Base-by-base conservation (phyloP, 2,329 filamentous ascomycete species). In the Fusarium siculi region DNA sequence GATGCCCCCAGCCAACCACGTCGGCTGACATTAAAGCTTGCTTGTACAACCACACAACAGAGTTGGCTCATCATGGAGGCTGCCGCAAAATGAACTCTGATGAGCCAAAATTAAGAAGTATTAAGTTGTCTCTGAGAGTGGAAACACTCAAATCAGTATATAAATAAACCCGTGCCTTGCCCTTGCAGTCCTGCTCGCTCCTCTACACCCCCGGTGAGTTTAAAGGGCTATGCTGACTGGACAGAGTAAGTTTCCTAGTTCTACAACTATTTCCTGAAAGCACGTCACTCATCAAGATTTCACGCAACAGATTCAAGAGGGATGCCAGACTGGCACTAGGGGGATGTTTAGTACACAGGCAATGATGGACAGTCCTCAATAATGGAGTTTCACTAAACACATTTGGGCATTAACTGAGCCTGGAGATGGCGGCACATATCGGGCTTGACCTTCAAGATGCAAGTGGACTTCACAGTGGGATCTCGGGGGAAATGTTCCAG, bases 321-420 rank as follows among this genome's bases (percentile, higher is more conserved):
- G 34, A 36, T 23, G 30, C 43, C 34, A 55, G 36, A n/a, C 4
- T 28, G 63, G 40, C 34, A 21, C 36, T 30, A 44, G 44, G 39
- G 44, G 39, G 11, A 36, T 23, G n/a, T 66, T 40, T 9, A 21
- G 4, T 25, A 52, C 53, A 34, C 63, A 47, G 46, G 40, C 62
- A 60, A 67, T 67, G 46, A 67, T 67, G 53, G 19, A 39, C 11
- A 66, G 28, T 60, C 63, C 42, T 52, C 21, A 40, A 43, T 59
- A 40, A 43, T 59, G 47, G 46, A 32, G 53, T 61, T 52, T 52
- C 16, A 36, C 46, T 21, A 15, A 25, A 40, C 36, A 47, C 12
- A 37, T 30, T 49, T 47, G 44, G 63, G 53, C 34, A n/a, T 53
- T 16, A 32, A 46, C 53, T 67, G 53, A 61, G 64, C 40, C 64